These are phyloP conservation scores for Diatrype stigma DNA, from an alignment of 2,329 filamentous ascomycete genomes.

Conservation along the genomic window DNA sequence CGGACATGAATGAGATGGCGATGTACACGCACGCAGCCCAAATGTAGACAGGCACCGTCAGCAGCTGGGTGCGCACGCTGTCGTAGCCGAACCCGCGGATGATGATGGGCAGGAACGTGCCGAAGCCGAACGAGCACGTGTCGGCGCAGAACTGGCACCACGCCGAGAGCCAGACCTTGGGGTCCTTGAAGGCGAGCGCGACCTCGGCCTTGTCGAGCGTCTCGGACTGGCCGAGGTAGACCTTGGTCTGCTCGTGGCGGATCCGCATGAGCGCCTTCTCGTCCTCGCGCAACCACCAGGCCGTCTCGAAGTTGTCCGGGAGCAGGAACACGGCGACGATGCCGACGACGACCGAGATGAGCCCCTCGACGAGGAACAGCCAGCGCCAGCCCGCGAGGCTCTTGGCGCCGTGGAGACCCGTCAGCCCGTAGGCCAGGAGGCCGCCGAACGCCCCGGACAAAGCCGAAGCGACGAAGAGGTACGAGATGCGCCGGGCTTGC, in stretches of 20 bases:
- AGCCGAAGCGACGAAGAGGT: constrained; percentile 58
- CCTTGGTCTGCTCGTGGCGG: constrained; percentile 3
- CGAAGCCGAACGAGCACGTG: constrained; percentile 6
- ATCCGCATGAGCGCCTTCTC: constrained; percentile 11
- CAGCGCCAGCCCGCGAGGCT: constrained; percentile 13
- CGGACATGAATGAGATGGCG: constrained; percentile 7
- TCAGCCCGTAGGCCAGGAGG: constrained; percentile 15
- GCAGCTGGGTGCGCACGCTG: constrained; percentile 4
- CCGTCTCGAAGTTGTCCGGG: constrained; percentile 11
- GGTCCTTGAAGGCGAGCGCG: constrained; percentile 9
- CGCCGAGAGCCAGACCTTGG: constrained; percentile 9
- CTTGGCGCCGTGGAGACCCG: constrained; percentile 6
- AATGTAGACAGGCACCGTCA: constrained; percentile 9
- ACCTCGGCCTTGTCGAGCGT: constrained; percentile 9
- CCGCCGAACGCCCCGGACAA: constrained; percentile 45
- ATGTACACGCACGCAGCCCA: constrained; percentile 7
- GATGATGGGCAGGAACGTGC: constrained; percentile 5
- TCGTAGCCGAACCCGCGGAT: constrained; percentile 10
- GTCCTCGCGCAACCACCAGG: constrained; percentile 9
- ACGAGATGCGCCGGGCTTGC: constrained; percentile 36
- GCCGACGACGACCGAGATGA: constrained; percentile 8
- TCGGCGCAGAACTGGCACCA: constrained; percentile 1
- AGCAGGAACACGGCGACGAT: constrained; percentile 7
- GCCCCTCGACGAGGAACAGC: constrained; percentile 10
- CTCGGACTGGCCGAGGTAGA: constrained; percentile 6